A percentile compares a stretch with the other conserved stretches of the same genome.
Evolutionary conservation across 805 yeast genomes (phyloP).

Genomic region (Scheffersomyces ergatensis): DNA sequence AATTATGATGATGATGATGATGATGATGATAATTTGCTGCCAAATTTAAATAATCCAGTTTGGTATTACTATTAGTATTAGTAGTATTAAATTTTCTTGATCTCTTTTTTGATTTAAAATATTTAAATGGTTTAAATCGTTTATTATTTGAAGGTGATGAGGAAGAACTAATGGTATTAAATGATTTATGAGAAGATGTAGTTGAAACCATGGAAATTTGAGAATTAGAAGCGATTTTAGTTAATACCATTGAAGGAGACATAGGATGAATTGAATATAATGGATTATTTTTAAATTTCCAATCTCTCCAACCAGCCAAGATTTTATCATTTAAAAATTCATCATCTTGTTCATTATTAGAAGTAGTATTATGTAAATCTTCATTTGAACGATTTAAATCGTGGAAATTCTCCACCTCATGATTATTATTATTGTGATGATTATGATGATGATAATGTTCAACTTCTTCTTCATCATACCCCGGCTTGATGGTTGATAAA

Average conservation of each 20-base stretch:
- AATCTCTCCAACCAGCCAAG: constrained; percentile 87
- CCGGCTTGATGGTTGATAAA: constrained; percentile 46
- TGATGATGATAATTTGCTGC: constrained; percentile 1
- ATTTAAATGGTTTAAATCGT: constrained; percentile 17
- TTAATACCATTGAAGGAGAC: constrained; percentile 12
- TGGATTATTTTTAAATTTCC: constrained; percentile 78
- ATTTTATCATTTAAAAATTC: constrained; percentile 22
- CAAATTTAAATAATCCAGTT: constrained; percentile 7
- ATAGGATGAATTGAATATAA: constrained; percentile 41
- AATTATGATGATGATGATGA: background rate
- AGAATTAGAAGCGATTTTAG: constrained; percentile 15
- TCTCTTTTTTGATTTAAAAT: constrained; percentile 16
- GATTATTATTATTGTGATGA: constrained; percentile 3
- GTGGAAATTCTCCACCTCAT: constrained; percentile 6
- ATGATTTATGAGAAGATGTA: constrained; percentile 14
- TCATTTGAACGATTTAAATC: constrained; percentile 1
- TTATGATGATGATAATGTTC: constrained; percentile 5
- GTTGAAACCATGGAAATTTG: constrained; percentile 13
- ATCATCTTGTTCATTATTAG: constrained; percentile 2
- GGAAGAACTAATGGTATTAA: constrained; percentile 9
- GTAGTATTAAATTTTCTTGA: constrained; percentile 5
- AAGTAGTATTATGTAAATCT: background rate
- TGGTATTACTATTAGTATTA: constrained; percentile 1
- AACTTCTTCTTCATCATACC: constrained; percentile 20
- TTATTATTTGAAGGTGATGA: too few relatives aligned